Base-by-base conservation (phyloP, 163 green algal species). In the Picocystis sp. region DNA sequence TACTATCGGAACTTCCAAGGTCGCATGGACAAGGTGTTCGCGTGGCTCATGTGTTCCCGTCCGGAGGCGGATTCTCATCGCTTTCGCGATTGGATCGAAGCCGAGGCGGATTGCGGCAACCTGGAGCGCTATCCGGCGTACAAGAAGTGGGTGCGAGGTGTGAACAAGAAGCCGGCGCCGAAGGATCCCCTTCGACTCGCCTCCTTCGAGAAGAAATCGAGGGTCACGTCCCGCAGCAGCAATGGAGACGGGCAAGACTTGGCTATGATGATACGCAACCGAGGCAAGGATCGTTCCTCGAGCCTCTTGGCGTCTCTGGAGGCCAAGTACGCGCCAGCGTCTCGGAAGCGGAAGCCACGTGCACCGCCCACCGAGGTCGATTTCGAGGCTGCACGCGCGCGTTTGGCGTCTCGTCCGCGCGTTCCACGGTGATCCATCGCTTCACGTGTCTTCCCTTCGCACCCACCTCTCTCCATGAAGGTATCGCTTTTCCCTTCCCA, bases 1-100 rank as follows among this genome's bases (percentile, higher is more conserved):
- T 58, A 73, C 12, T 90, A 91, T 58, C 22, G 45, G 0, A 43
- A 72, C 15, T 81, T 80, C 58, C 53, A 72, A 13, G 83, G 83
- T 3, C 55, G 84, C 64, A 93, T 93, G 83, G 12, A 55, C 15
- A 63, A 74, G 60, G 79, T 91, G 55, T 86, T 92, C 55, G 58
- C 69, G 24, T 88, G 74, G 65, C 56, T 85, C 45, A 80, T 92
- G 59, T 91, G 80, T 67, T 82, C 70, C 9, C 65, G 83, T 9
- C 43, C 67, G 14, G 62, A 65, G 1, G 14, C 58, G 0, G 83
- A 93, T 50, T 79, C 74, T 17, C 75, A 90, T 48, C 67, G 83
- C 3, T 89, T 92, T 61, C 74, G 64, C 55, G 78, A 85, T 55
- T 43, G 63, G 1, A 54, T 88, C 0, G 25, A 74, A 14, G 57